Conservation (phyloP, 2,329 filamentous ascomycete species). For the Xylariaceae sp. region DNA sequence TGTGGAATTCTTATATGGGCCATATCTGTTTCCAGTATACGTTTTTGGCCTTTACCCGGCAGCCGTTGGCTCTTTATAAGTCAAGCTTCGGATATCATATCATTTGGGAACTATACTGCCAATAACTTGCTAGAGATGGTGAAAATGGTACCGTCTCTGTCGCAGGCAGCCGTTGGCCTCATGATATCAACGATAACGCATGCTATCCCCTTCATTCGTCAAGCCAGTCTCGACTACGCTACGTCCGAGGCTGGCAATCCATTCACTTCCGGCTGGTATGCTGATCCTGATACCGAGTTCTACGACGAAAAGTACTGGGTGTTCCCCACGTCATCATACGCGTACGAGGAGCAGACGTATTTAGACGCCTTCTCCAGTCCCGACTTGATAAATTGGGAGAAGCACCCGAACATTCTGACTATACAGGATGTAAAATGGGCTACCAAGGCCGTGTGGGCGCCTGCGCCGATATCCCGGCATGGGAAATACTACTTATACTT, state of each 20-base stretch:
- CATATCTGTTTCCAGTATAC: not conserved
- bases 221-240: conserved; percentile 42
- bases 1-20: conserved; percentile 2
- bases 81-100: not conserved
- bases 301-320: conserved; percentile 56
- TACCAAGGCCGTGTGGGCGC: conserved; percentile 55
- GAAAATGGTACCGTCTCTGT: conserved; percentile 7
- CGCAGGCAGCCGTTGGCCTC: not conserved
- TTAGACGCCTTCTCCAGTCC: conserved; percentile 58
- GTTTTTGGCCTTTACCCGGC: conserved; percentile 6
- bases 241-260: conserved; percentile 55
- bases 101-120: not conserved
- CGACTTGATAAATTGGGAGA: conserved; percentile 57
- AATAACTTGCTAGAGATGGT: not conserved
- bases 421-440: conserved; percentile 51
- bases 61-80: not conserved
- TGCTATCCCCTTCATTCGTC: conserved; percentile 13
- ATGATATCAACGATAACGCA: conserved; percentile 15
- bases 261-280: conserved; percentile 57
- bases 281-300: conserved; percentile 56
- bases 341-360: conserved; percentile 55
- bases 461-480: conserved; percentile 51
- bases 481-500: conserved; percentile 59
- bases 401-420: conserved; percentile 52
- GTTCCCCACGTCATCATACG: conserved; percentile 53